Evolutionary conservation across 2,329 filamentous ascomycete species (phyloP), one percentile per base, ranked within the genome.

Genomic region (Colletotrichum scovillei): DNA sequence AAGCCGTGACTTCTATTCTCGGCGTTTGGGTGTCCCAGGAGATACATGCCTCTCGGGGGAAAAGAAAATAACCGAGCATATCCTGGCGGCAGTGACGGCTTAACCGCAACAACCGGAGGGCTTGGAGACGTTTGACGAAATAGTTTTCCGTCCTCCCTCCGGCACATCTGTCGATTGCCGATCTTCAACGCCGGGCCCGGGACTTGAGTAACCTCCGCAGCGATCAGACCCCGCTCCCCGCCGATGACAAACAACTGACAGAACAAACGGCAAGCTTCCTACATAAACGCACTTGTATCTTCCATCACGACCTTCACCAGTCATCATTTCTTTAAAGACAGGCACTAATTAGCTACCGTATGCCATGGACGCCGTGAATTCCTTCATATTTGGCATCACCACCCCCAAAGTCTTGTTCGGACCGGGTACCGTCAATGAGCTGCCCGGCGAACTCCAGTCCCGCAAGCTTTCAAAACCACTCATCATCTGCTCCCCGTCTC

Each of bases 401-500:
- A 73, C 78, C 4, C 81, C 82, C 16, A 80, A 81, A 32, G 73
- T 84, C 32, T 80, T 85, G 46, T 80, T 81, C 67, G 83, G 83
- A 2, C 75, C 76, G 2, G 81, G 81, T 46, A 78, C 80, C 38
- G 73, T 84, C 60, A 64, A 76, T 22, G 79, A 78, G 5, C 76
- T 85, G 6, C 77, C 83, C 5, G 75, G 75, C 14, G 83, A 85
- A 70, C 76, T 85, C 7, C 78, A 76, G 32, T 78, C 77, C 2
- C 76, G 84, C 12, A 76, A 76, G 22, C 74, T 83, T 8, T 76
- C 79, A 4, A 77, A 77, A 12, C 83, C 83, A 0, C 79, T 85
- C 67, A 81, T 85, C 57, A 79, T 85, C 32, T 81, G 78, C 32
- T 84, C 82, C 19, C 82, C 83, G 6, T 85, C 83, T 3, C 81